Percentiles rank a stretch among this genome's conserved stretches.
Evolutionary conservation across 345 rosid species (phyloP).

Genomic region (Bruguiera sexangula): DNA sequence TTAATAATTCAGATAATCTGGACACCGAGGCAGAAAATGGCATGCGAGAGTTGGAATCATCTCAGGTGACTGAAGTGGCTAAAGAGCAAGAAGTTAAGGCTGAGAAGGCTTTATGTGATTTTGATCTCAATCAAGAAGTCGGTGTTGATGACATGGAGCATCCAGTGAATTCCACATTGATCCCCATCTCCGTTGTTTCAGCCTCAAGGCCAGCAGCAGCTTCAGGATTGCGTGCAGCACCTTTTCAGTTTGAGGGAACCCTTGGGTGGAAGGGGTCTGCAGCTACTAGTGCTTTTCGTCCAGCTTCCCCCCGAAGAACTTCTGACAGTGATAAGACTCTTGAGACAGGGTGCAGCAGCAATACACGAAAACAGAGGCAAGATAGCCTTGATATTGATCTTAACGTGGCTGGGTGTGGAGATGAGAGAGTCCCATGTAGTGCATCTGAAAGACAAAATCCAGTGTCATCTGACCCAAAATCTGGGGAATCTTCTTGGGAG

Average conservation of each 20-base stretch:
- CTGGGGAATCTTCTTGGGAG: slow-evolving; percentile 64
- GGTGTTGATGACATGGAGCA: slow-evolving; percentile 68
- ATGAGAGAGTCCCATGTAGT: slow-evolving; percentile 49
- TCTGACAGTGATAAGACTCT: slow-evolving; percentile 37
- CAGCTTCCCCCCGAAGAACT: slow-evolving; percentile 58
- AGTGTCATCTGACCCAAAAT: slow-evolving; percentile 44
- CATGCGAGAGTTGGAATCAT: slow-evolving; percentile 48
- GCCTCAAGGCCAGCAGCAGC: slow-evolving; percentile 56
- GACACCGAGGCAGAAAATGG: slow-evolving; percentile 38
- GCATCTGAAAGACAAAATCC: slow-evolving; percentile 43
- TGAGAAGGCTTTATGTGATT: slow-evolving; percentile 57
- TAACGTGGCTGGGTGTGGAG: slow-evolving; percentile 71
- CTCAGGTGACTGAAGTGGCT: slow-evolving; percentile 49
- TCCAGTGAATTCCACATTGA: slow-evolving; percentile 37
- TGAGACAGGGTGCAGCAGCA: slow-evolving; percentile 35
- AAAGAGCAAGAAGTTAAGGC: slow-evolving; percentile 47
- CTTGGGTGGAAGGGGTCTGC: slow-evolving; percentile 77
- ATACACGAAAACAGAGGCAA: slow-evolving; percentile 42
- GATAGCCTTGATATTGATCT: slow-evolving; percentile 70
- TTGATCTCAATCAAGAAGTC: slow-evolving; percentile 85
- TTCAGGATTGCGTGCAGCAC: slow-evolving; percentile 55
- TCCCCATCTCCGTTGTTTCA: slow-evolving; percentile 50
- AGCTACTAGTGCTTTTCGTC: slow-evolving; percentile 69
- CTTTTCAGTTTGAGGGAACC: slow-evolving; percentile 60
- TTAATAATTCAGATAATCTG: slow-evolving; percentile 29